Evolutionary conservation across 768 basidiomycete species (phyloP), one percentile per base, ranked within the genome.

Genomic region (Calocera cornea): DNA sequence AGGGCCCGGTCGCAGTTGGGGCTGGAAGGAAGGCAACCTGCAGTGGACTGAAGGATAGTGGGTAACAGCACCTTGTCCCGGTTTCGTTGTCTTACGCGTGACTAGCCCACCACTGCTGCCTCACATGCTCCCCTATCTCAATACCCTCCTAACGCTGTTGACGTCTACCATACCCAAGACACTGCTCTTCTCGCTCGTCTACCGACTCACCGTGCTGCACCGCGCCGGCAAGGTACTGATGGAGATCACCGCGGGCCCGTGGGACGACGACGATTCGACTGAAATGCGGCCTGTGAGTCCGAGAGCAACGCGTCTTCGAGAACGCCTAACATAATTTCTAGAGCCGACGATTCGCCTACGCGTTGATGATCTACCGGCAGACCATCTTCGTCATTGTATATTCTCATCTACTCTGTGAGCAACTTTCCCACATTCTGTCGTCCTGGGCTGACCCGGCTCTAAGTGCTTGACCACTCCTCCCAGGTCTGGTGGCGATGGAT

Each of bases 401-500:
- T 73, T 91, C 92, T 0, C 89, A 94, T 74, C 79, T 94, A 2
- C 81, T 94, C 19, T 79, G 91, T 93, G 72, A 73, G 90, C 82
- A 16, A 16, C 5, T 11, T 16, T 24, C 3, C 17, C 14, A 14
- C 60, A 27, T 10, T 14, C 29, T 50, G 14, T 3, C 64, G 14
- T 54, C 17, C 33, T 68, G n/a, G n/a, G n/a, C 44, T 47, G 24
- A 47, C n/a, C 66, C 22, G 34, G 38, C 1, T 49, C 54, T 34
- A 65, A 92, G 91, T 93, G 50, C 79, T 93, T 65, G 91, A 93
- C 72, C 88, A 90, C 73, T 88, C 90, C 22, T 90, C 89, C n/a
- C 91, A 92, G 73, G 84, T 92, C 64, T 93, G 91, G 91, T 92
- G 91, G 88, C 83, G 91, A 69, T 92, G 91, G 90, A 87, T 87